Percentiles rank a stretch among this genome's conserved stretches.
Conservation (phyloP, 768 basidiomycete genomes). For the Macrolepiota dolichaula region DNA sequence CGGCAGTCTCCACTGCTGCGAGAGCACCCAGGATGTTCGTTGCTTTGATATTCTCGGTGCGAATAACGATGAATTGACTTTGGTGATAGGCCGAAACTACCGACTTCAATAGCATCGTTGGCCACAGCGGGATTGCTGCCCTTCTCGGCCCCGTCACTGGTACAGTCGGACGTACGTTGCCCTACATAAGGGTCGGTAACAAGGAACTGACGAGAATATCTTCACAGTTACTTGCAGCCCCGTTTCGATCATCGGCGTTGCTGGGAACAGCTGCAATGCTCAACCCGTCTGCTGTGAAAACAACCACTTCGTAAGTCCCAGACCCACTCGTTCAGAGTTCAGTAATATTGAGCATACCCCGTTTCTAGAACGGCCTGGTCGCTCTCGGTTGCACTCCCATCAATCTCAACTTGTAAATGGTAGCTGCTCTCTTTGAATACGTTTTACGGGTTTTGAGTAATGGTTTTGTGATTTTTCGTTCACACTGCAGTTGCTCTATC, state of each 20-base stretch:
- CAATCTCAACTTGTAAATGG: slow-evolving; percentile 3
- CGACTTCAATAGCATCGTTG: not conserved
- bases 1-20: not conserved
- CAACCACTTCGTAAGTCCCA: slow-evolving; percentile 20
- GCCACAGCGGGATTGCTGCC: too few species aligned
- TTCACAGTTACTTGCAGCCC: slow-evolving; percentile 18
- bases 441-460: not conserved
- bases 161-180: not conserved
- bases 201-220: not conserved
- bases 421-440: not conserved
- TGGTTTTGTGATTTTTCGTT: not conserved
- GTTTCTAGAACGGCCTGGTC: slow-evolving; percentile 15
- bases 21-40: not conserved
- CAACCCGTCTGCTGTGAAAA: slow-evolving; percentile 28
- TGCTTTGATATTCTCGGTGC: not conserved
- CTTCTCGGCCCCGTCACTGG: not conserved
- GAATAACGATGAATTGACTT: not conserved
- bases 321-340: not conserved
- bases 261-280: slow-evolving; percentile 17
- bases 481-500: not conserved
- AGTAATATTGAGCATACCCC: not conserved
- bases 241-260: slow-evolving; percentile 16
- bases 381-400: slow-evolving; percentile 20
- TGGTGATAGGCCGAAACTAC: not conserved
- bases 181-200: not conserved